phyloP scores from a whole-genome alignment of 2,329 filamentous ascomycete species.

The Lecanicillium sp. region DNA sequence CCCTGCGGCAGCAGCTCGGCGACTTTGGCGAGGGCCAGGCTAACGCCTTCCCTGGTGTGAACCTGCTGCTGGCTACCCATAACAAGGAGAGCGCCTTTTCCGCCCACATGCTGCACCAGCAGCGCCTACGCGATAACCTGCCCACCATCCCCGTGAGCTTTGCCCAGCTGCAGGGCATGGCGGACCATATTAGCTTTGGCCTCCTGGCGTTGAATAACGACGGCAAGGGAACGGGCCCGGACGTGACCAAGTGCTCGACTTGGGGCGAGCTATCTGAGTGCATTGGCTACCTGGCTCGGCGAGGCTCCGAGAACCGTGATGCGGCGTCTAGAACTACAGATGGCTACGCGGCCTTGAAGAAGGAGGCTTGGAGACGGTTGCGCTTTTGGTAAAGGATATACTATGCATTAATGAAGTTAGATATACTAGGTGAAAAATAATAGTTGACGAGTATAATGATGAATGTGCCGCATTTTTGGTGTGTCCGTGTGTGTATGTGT shows the following conservation, averaged over 20 bases:
- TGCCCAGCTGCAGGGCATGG: slow-evolving; percentile 51
- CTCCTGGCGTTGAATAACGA: slow-evolving; percentile 30
- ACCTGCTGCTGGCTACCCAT: slow-evolving; percentile 46
- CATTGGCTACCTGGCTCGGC: slow-evolving; percentile 17
- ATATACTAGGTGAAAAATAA: too few relatives aligned
- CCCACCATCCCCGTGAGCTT: slow-evolving; percentile 31
- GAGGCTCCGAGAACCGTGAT: slow-evolving; percentile 20
- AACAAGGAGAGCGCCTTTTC: slow-evolving; percentile 34
- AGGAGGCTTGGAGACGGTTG: slow-evolving; percentile 17
- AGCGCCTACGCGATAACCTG: slow-evolving; percentile 24
- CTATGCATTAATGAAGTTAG: too few relatives aligned
- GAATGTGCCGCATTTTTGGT: too few relatives aligned
- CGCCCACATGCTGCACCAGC: slow-evolving; percentile 32
- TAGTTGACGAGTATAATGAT: too few relatives aligned
- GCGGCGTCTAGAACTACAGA: slow-evolving; percentile 15
- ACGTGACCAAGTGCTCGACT: slow-evolving; percentile 19
- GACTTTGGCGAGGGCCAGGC: slow-evolving; percentile 7
- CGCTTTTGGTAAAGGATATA: too few relatives aligned
- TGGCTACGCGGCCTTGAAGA: slow-evolving; percentile 11
- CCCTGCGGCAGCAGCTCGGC: slow-evolving; percentile 28
- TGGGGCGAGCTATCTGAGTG: slow-evolving; percentile 21
- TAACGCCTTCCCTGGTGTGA: slow-evolving; percentile 32
- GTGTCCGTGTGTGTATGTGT: too few relatives aligned
- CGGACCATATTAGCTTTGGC: slow-evolving; percentile 45
- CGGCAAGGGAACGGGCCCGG: slow-evolving; percentile 3